These are phyloP conservation scores for Saccharomyces hybrid DNA, from an alignment of 1,139 yeast species.

Conservation along the genomic window DNA sequence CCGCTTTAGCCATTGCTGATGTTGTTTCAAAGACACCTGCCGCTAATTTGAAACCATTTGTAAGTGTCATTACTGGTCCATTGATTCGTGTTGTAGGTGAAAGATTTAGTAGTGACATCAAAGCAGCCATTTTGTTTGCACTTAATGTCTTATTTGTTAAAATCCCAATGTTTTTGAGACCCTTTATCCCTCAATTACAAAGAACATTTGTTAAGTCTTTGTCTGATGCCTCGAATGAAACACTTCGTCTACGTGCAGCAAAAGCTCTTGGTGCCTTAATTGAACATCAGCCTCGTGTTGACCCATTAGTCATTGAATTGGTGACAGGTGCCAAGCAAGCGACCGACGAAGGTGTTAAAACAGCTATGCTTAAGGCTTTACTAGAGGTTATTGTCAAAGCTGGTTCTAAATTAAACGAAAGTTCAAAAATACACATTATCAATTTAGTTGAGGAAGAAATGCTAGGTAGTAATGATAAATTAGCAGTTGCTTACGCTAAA, in stretches of 20 bases:
- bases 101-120: slow-evolving; percentile 80
- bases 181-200: slow-evolving; percentile 95
- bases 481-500: slow-evolving; percentile 69
- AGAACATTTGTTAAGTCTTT: slow-evolving; percentile 92
- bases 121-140: slow-evolving; percentile 83
- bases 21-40: slow-evolving; percentile 82
- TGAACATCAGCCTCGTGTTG: slow-evolving; percentile 87
- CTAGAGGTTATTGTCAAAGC: slow-evolving; percentile 76
- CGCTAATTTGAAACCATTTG: slow-evolving; percentile 71
- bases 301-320: slow-evolving; percentile 80
- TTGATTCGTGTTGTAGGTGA: slow-evolving; percentile 97
- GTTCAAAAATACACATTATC: slow-evolving; percentile 62
- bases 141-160: slow-evolving; percentile 68
- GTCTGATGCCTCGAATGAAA: slow-evolving; percentile 65
- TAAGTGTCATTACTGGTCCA: slow-evolving; percentile 94
- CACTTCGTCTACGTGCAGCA: slow-evolving; percentile 79
- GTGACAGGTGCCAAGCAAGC: slow-evolving; percentile 64
- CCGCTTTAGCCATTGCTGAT: slow-evolving; percentile 87
- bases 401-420: slow-evolving; percentile 68
- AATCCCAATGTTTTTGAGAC: slow-evolving; percentile 86
- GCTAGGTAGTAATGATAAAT: slow-evolving; percentile 45
- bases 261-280: slow-evolving; percentile 81
- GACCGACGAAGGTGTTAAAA: slow-evolving; percentile 59
- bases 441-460: slow-evolving; percentile 72
- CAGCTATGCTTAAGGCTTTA: slow-evolving; percentile 80